Evolutionary conservation across 495 filamentous ascomycete genomes (phyloP).

Genomic region (Podospora comata): DNA sequence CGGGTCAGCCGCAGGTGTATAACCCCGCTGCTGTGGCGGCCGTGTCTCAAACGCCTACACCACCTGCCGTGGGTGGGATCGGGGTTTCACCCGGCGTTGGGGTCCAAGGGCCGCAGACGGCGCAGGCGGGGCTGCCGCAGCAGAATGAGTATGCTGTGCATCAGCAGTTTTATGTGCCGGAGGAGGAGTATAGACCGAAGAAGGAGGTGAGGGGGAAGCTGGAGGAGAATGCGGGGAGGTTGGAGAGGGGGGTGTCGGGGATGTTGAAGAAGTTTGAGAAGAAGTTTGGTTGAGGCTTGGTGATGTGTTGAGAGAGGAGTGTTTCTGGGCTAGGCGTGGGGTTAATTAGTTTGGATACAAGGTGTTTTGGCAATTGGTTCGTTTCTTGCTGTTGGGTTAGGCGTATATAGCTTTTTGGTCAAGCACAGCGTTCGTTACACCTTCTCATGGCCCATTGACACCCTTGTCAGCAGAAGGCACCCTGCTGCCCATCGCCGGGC

Average conservation of each 20-base stretch:
- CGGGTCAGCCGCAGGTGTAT: slow-evolving; percentile 17
- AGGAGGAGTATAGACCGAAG: slow-evolving; percentile 55
- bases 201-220: slow-evolving; percentile 54
- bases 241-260: slow-evolving; percentile 75
- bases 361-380: not conserved
- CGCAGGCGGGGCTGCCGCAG: slow-evolving; percentile 23
- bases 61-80: slow-evolving; percentile 12
- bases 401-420: not conserved
- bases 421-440: not conserved
- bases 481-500: not conserved
- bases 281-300: slow-evolving; percentile 54
- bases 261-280: slow-evolving; percentile 91
- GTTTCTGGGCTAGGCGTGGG: not conserved
- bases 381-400: not conserved
- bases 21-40: slow-evolving; percentile 29
- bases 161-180: slow-evolving; percentile 72
- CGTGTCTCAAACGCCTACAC: slow-evolving; percentile 35
- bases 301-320: too few relatives aligned
- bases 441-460: not conserved
- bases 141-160: slow-evolving; percentile 63
- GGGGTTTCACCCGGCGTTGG: not conserved
- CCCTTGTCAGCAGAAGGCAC: too few relatives aligned
- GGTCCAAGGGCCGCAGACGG: not conserved
- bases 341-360: not conserved
- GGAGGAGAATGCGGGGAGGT: slow-evolving; percentile 61